Conservation (phyloP, 129 eudicot genomes). For the Lactuca sativa region DNA sequence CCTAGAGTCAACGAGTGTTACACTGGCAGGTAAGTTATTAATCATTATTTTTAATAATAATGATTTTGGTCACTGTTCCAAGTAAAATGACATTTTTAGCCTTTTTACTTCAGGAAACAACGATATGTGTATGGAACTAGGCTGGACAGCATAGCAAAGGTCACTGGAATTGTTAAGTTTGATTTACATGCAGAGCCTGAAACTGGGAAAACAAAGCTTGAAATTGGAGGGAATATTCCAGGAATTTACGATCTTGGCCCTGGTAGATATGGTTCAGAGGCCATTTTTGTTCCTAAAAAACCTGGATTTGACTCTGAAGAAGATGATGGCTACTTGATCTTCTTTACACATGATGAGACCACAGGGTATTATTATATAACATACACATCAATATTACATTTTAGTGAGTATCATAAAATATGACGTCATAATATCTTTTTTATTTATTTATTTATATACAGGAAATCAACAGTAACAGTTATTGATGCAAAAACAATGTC, state of each 20-base stretch:
- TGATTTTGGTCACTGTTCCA: background rate
- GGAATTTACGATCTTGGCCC: conserved; percentile 83
- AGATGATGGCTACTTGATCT: conserved; percentile 95
- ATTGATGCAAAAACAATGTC: conserved; percentile 97
- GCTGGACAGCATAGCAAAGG: conserved; percentile 80
- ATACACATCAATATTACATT: background rate
- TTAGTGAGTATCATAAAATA: conserved; percentile 3
- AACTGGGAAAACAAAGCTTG: conserved; percentile 62
- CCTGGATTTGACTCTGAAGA: conserved; percentile 69
- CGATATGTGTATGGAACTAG: conserved; percentile 79
- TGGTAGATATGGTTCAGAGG: conserved; percentile 91
- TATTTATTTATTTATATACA: conserved; percentile 24
- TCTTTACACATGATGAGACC: conserved; percentile 81
- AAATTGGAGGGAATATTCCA: conserved; percentile 83
- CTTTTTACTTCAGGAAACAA: conserved; percentile 67
- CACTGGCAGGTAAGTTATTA: conserved; percentile 69
- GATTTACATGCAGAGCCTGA: conserved; percentile 89
- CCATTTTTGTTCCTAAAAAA: conserved; percentile 71
- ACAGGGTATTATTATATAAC: conserved; percentile 56
- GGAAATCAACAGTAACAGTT: conserved; percentile 78
- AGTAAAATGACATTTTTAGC: background rate
- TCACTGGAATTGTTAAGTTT: conserved; percentile 78
- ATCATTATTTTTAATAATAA: background rate
- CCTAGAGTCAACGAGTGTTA: conserved; percentile 84
- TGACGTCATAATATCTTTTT: conserved; percentile 2